phyloP scores from a whole-genome alignment of 1,284 basidiomycete genomes.

The Fomitopsis betulina region DNA sequence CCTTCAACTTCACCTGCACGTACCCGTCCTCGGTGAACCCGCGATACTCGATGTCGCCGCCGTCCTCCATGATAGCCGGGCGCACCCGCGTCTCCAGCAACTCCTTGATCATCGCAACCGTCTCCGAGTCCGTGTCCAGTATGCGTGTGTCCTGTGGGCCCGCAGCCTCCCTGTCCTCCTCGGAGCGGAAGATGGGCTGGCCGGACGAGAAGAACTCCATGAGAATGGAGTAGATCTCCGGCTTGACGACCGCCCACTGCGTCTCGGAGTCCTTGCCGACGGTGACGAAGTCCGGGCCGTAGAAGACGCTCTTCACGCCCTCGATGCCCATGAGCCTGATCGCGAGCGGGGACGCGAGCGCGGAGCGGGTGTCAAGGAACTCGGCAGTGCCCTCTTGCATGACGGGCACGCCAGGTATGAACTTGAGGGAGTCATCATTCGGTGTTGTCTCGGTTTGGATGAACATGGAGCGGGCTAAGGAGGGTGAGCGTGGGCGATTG shows the following conservation, averaged over 20 bases:
- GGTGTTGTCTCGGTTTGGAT: slow-evolving; percentile 97
- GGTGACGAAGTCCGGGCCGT: slow-evolving; percentile 97
- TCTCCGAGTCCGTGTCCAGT: slow-evolving; percentile 94
- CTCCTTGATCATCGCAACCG: slow-evolving; percentile 99
- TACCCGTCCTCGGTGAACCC: slow-evolving; percentile 65
- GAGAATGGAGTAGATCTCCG: slow-evolving; percentile 96
- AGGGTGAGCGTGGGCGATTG: neutral
- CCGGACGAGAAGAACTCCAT: slow-evolving; percentile 98
- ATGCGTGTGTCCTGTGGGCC: slow-evolving; percentile 95
- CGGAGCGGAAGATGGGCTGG: slow-evolving; percentile 78
- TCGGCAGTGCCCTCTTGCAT: slow-evolving; percentile 83
- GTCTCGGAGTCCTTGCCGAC: slow-evolving; percentile 89
- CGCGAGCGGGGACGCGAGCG: slow-evolving; percentile 86
- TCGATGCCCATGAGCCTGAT: slow-evolving; percentile 91
- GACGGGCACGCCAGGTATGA: slow-evolving; percentile 90
- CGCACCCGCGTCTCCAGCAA: slow-evolving; percentile 91
- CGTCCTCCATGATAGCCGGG: slow-evolving; percentile 96
- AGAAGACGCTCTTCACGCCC: slow-evolving; percentile 88
- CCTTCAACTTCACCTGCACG: slow-evolving; percentile 85
- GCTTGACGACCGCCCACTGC: slow-evolving; percentile 89
- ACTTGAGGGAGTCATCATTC: slow-evolving; percentile 97
- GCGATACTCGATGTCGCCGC: slow-evolving; percentile 84
- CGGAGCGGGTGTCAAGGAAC: slow-evolving; percentile 86
- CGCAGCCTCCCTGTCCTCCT: slow-evolving; percentile 71
- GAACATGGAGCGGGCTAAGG: slow-evolving; percentile 84